Base-by-base conservation (phyloP, 2,329 filamentous ascomycete species). In the Dactylellina haptotyla region DNA sequence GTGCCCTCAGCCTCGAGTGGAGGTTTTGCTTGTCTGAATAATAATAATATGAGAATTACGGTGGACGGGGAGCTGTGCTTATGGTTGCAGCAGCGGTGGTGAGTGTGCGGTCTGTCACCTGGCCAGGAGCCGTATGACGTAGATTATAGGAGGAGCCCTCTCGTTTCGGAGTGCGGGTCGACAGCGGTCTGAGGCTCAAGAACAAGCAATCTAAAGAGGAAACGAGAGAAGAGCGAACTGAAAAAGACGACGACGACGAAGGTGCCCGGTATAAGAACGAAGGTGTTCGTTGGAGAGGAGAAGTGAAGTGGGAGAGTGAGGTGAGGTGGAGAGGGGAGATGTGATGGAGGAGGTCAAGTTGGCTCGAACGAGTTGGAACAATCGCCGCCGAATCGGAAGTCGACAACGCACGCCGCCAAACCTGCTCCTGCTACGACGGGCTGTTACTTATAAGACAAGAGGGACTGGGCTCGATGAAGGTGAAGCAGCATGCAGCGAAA, bases 351-450 rank as follows among this genome's bases (percentile, higher is more conserved):
- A 16, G 18, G 39, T 34, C 10, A 45, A 57, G 20, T 34, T 32
- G 18, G 59, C 16, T 50, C 26, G 51, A 32, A 32, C 18, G 54
- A 28, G 59, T 57, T 57, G 50, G 46, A 37, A 9, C 51, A 50
- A 46, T 20, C 6, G 48, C 53, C 45, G 67, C 67, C 67, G 67
- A 72, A 72, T 72, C 67, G 67, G 67, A 72, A 64, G 67, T 54
- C 67, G 67, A 72, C 67, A 72, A 72, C 67, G 45, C 67, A 64
- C 51, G 37, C 23, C 41, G 23, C 45, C 25, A 9, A 6, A 46
- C 43, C n/a, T 10, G n/a, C 39, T 4, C 9, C 39, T 43, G 9
- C 39, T 10, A 43, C 39, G 16, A 10, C 30, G 6, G 30, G 30
- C 6, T 43, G n/a, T n/a, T n/a, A n/a, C n/a, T n/a, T n/a, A n/a